Evolutionary conservation across 352 stramenopile genomes (phyloP).

Genomic region (Phytophthora pseudosyringae): DNA sequence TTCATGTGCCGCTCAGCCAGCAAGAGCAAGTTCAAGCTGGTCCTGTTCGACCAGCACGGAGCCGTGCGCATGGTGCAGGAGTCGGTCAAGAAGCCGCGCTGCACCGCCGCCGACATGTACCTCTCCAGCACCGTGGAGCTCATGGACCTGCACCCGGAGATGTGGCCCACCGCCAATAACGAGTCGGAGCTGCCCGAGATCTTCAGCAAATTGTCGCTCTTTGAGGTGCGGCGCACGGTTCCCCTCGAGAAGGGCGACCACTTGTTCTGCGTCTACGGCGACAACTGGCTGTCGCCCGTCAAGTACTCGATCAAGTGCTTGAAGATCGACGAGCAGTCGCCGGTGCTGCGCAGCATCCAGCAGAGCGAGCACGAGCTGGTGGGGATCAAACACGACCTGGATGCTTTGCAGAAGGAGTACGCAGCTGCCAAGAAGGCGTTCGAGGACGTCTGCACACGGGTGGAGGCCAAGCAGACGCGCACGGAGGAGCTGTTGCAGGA

Average conservation of each 20-base stretch:
- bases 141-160: conserved; percentile 83
- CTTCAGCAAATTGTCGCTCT: conserved; percentile 85
- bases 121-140: conserved; percentile 85
- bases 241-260: conserved; percentile 81
- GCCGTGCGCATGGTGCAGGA: conserved; percentile 88
- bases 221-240: conserved; percentile 84
- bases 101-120: conserved; percentile 90
- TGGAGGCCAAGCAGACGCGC: conserved; percentile 72
- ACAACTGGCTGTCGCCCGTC: conserved; percentile 89
- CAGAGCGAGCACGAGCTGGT: conserved; percentile 77
- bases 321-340: conserved; percentile 70
- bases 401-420: conserved; percentile 82
- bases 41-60: conserved; percentile 83
- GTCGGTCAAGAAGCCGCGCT: conserved; percentile 75
- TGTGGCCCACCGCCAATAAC: conserved; percentile 67
- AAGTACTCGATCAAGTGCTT: conserved; percentile 91
- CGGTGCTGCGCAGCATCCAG: conserved; percentile 70
- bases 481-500: conserved; percentile 78
- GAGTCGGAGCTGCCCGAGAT: conserved; percentile 83
- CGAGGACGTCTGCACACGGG: conserved; percentile 70
- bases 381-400: conserved; percentile 79
- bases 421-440: conserved; percentile 81
- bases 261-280: conserved; percentile 88
- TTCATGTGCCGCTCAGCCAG: conserved; percentile 82
- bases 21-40: conserved; percentile 91